Conservation (phyloP, 179 eudicot species). For the Gypsophila paniculata region DNA sequence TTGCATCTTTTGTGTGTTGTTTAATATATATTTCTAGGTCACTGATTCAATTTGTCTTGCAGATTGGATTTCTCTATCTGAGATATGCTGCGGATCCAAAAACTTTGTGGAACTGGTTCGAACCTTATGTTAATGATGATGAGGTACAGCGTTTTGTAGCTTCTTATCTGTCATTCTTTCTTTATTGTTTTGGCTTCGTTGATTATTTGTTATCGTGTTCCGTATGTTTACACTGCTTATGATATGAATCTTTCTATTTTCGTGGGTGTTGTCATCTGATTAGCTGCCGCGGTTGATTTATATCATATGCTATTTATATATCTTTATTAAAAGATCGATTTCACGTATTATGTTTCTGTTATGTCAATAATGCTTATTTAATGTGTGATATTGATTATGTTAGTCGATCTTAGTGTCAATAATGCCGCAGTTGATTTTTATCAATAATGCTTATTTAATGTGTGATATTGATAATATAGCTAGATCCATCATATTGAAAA, state of each 20-base stretch:
- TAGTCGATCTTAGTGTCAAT: no score
- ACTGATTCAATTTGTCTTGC: constrained; percentile 31
- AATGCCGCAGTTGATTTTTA: no score
- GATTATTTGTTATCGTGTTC: not conserved
- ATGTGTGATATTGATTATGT: not conserved
- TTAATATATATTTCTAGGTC: not conserved
- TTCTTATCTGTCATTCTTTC: constrained; percentile 5
- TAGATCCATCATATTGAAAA: not conserved
- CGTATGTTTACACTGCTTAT: not conserved
- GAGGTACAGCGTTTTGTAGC: constrained; percentile 55
- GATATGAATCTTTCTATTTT: not conserved
- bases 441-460: no score
- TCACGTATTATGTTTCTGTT: no score
- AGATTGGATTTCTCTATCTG: constrained; percentile 91
- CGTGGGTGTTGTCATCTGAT: not conserved
- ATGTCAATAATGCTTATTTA: not conserved
- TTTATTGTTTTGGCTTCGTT: not conserved
- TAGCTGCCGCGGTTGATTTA: not conserved
- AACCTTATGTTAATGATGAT: constrained; percentile 79
- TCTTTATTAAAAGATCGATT: no score
- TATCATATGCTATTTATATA: not conserved
- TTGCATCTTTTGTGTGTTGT: not conserved
- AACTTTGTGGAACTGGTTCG: constrained; percentile 90
- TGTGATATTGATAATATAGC: not conserved
- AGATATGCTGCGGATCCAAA: constrained; percentile 93